Evolutionary conservation across 2,329 filamentous ascomycete genomes (phyloP).

Genomic region (Talaromyces sp.): DNA sequence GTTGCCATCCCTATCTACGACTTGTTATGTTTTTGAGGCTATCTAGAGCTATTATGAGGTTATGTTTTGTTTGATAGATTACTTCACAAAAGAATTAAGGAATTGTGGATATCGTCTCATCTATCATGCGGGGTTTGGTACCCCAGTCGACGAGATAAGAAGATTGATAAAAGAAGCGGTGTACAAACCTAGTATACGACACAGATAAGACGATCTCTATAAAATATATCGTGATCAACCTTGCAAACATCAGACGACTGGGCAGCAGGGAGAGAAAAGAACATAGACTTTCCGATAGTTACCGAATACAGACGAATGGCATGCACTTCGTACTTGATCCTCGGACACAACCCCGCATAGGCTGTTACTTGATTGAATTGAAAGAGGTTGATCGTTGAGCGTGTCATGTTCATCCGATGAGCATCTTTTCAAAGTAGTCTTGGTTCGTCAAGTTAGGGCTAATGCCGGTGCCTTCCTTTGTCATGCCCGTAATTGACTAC

Average conservation of each 20-base stretch:
- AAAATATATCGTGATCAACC: neutral
- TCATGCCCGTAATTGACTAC: no score
- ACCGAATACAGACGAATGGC: neutral
- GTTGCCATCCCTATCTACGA: neutral
- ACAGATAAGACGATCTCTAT: neutral
- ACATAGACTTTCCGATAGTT: neutral
- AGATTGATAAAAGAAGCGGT: neutral
- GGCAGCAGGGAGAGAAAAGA: neutral
- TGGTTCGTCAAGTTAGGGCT: neutral
- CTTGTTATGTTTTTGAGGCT: neutral
- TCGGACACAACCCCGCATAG: no score
- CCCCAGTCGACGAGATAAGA: neutral
- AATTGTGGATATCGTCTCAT: neutral
- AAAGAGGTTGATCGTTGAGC: neutral
- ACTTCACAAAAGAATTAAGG: neutral
- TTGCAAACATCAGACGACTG: neutral
- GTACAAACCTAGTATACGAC: neutral
- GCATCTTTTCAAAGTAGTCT: neutral
- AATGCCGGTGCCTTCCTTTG: neutral
- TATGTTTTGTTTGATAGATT: slow-evolving; percentile 1
- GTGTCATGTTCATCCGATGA: neutral
- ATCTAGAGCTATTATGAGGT: neutral
- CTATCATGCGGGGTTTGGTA: neutral
- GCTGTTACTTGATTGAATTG: no score
- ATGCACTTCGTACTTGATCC: no score